These are phyloP conservation scores for Mortierella sp. DNA, from an alignment of 371 early-diverging fungal genomes.

Conservation along the genomic window DNA sequence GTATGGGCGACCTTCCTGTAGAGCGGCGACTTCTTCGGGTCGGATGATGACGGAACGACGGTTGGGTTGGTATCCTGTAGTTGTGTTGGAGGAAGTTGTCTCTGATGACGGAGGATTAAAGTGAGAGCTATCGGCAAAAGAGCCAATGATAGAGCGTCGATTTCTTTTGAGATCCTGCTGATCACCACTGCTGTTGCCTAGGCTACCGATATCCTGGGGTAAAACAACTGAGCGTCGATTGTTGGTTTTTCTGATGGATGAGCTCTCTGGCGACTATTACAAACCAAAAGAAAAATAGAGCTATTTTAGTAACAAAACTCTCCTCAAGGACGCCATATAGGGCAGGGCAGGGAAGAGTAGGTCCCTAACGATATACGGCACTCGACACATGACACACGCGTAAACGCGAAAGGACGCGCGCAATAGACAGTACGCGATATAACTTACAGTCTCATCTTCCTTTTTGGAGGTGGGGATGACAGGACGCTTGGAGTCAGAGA, in stretches of 20 bases:
- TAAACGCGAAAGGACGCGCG: background rate
- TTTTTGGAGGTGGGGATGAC: slow-evolving; percentile 20
- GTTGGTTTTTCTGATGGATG: slow-evolving; percentile 19
- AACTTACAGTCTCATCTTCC: slow-evolving; percentile 34
- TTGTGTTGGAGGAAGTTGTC: background rate
- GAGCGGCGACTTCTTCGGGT: slow-evolving; percentile 48
- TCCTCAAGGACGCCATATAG: too few relatives aligned
- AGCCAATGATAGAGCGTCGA: slow-evolving; percentile 22
- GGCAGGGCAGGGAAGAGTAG: background rate
- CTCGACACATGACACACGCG: background rate
- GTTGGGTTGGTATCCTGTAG: slow-evolving; percentile 37
- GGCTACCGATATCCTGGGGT: slow-evolving; percentile 31
- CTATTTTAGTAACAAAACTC: too few relatives aligned
- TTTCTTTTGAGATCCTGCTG: slow-evolving; percentile 17
- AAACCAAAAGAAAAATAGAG: background rate
- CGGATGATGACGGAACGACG: slow-evolving; percentile 56
- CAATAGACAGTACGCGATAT: background rate
- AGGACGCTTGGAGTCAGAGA: slow-evolving; percentile 50
- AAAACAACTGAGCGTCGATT: slow-evolving; percentile 41
- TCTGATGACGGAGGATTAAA: slow-evolving; percentile 7
- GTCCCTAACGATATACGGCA: too few relatives aligned
- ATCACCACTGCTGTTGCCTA: slow-evolving; percentile 18
- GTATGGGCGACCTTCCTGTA: slow-evolving; percentile 46
- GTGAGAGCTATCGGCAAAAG: slow-evolving; percentile 10
- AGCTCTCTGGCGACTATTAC: slow-evolving; percentile 8